These are phyloP conservation scores for Fusarium nelsonii DNA, from an alignment of 2,329 filamentous ascomycete species.

Conservation along the genomic window DNA sequence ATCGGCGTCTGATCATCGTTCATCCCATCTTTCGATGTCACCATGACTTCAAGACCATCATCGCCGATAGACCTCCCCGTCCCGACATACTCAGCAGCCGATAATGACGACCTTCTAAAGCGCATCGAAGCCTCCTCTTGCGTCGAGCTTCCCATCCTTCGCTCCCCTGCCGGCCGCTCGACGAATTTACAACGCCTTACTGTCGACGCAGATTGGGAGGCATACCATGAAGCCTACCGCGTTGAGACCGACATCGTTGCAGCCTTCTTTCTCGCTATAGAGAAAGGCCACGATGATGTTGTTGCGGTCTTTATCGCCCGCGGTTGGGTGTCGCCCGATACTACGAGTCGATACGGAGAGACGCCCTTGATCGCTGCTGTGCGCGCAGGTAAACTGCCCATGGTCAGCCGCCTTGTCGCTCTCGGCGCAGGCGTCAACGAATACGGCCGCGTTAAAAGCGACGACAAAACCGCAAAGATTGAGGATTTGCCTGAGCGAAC, in stretches of 20 bases:
- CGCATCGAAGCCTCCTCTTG: conserved; percentile 37
- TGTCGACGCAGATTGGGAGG: not conserved
- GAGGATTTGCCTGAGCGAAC: conserved; percentile 53
- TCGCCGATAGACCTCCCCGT: conserved; percentile 11
- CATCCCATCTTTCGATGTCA: not conserved
- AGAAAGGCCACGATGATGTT: conserved; percentile 44
- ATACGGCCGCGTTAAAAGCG: conserved; percentile 34
- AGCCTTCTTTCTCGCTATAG: conserved; percentile 50
- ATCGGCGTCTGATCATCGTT: not conserved
- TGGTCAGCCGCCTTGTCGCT: conserved; percentile 52
- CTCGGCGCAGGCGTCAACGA: conserved; percentile 54
- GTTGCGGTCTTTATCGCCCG: conserved; percentile 49
- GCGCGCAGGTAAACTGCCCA: conserved; percentile 46
- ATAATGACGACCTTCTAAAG: conserved; percentile 36
- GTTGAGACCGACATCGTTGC: conserved; percentile 48
- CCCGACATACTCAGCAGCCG: conserved; percentile 36
- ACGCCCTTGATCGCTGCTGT: conserved; percentile 56
- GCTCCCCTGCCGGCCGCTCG: conserved; percentile 5
- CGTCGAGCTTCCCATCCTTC: conserved; percentile 41
- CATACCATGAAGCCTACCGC: conserved; percentile 17
- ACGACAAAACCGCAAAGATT: not conserved
- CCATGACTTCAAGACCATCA: conserved; percentile 1
- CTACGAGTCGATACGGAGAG: conserved; percentile 44
- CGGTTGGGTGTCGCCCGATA: conserved; percentile 57
- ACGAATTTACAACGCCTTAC: not conserved